Conservation (phyloP, 78 protist species). For the Dictyostelium intermedium region DNA sequence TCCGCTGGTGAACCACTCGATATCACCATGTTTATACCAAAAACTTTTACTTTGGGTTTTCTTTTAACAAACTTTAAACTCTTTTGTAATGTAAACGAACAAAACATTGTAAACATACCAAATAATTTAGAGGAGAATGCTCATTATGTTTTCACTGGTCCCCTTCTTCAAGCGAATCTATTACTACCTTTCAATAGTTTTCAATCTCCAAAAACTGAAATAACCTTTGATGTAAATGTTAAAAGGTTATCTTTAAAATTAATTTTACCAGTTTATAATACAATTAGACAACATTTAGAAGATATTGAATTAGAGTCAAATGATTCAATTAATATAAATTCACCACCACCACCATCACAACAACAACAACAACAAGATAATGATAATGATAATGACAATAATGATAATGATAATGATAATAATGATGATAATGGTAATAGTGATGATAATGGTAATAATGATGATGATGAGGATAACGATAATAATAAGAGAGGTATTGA, state of each 20-base stretch:
- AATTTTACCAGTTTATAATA: conserved; percentile 52
- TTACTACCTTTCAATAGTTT: conserved; percentile 53
- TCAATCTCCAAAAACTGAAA: conserved; percentile 64
- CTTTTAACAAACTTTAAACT: conserved; percentile 8
- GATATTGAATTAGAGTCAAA: conserved; percentile 23
- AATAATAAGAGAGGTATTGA: too few species aligned
- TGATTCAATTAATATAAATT: neutral
- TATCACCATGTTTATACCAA: conserved; percentile 67
- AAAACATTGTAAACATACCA: conserved; percentile 67
- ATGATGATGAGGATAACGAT: neutral
- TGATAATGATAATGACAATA: neutral
- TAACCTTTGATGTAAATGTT: conserved; percentile 24
- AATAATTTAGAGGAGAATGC: conserved; percentile 73
- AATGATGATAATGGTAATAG: too few species aligned
- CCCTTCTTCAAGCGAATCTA: conserved; percentile 16
- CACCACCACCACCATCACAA: neutral
- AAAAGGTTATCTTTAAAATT: conserved; percentile 25
- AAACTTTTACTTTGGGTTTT: conserved; percentile 16
- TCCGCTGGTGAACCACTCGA: conserved; percentile 76
- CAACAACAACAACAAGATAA: neutral
- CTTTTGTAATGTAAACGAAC: conserved; percentile 77
- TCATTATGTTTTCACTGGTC: conserved; percentile 66
- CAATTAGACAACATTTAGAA: conserved; percentile 70
- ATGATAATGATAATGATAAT: neutral
- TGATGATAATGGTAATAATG: neutral